These are phyloP conservation scores for Beauveria medogensis DNA, from an alignment of 2,329 filamentous ascomycete species.

Conservation along the genomic window DNA sequence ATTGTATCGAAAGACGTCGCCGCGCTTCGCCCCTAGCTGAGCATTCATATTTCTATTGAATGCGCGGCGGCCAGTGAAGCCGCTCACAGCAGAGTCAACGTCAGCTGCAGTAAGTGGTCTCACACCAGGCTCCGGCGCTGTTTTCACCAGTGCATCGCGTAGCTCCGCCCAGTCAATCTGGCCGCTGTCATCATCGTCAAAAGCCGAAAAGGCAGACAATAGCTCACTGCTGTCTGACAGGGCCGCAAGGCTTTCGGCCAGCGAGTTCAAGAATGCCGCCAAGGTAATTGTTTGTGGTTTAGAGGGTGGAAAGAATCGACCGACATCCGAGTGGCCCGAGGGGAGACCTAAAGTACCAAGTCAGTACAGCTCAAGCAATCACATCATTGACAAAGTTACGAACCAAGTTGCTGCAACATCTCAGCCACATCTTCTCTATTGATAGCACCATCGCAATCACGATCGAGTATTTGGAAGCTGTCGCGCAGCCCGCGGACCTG, in stretches of 20 bases:
- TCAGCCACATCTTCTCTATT: constrained; percentile 77
- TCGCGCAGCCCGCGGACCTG: constrained; percentile 85
- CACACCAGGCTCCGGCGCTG: constrained; percentile 66
- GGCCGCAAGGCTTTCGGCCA: constrained; percentile 65
- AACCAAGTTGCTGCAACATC: constrained; percentile 80
- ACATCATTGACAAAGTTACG: not conserved
- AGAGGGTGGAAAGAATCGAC: constrained; percentile 72
- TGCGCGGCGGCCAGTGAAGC: constrained; percentile 75
- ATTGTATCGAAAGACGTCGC: constrained; percentile 87
- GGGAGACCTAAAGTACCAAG: constrained; percentile 54
- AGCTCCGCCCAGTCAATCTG: constrained; percentile 81
- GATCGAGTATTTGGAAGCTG: constrained; percentile 87
- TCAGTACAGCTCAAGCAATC: not conserved
- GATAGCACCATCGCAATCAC: constrained; percentile 77
- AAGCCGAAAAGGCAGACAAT: constrained; percentile 83
- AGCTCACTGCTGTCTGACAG: constrained; percentile 75
- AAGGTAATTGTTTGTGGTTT: constrained; percentile 68
- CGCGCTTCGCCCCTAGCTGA: constrained; percentile 52
- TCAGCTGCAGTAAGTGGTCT: constrained; percentile 59
- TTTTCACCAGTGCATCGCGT: constrained; percentile 74
- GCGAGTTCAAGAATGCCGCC: constrained; percentile 74
- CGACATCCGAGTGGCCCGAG: constrained; percentile 60
- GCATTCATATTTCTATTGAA: constrained; percentile 59
- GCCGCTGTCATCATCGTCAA: constrained; percentile 91
- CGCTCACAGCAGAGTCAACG: constrained; percentile 78